These are phyloP conservation scores for Boletus sp. DNA, from an alignment of 768 basidiomycete genomes.

Conservation along the genomic window DNA sequence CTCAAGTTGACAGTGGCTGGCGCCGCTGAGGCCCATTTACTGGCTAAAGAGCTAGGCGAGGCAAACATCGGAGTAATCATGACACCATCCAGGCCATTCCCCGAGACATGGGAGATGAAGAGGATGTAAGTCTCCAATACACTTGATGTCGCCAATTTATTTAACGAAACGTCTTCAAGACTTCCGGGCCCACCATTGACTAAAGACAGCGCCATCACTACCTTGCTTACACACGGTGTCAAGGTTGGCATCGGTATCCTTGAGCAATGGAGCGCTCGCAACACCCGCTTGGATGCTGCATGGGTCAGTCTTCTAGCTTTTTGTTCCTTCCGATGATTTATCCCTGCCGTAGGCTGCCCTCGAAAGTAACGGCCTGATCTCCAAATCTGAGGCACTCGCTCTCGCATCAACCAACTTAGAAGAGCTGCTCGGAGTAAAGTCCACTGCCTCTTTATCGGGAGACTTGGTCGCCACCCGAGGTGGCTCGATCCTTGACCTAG, in stretches of 20 bases:
- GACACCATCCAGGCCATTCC: conserved; percentile 66
- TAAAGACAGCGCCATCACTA: conserved; percentile 51
- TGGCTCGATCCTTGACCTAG: conserved; percentile 48
- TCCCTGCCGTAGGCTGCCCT: conserved; percentile 35
- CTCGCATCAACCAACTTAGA: conserved; percentile 55
- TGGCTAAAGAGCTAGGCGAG: conserved; percentile 68
- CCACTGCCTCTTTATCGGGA: conserved; percentile 20
- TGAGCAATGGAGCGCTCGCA: conserved; percentile 70
- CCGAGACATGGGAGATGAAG: conserved; percentile 62
- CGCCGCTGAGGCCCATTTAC: conserved; percentile 64
- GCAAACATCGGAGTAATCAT: conserved; percentile 72
- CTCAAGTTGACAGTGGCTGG: conserved; percentile 64
- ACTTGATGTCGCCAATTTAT: background rate
- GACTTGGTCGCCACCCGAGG: conserved; percentile 59
- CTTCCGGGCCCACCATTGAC: conserved; percentile 32
- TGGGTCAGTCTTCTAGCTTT: conserved; percentile 55
- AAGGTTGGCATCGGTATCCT: conserved; percentile 66
- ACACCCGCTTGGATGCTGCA: conserved; percentile 73
- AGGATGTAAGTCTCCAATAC: conserved; percentile 23
- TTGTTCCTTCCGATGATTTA: conserved; percentile 19
- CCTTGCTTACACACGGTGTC: conserved; percentile 65
- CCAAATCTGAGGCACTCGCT: conserved; percentile 46
- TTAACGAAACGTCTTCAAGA: conserved; percentile 17
- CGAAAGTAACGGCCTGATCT: conserved; percentile 37
- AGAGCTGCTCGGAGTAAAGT: conserved; percentile 34